Evolutionary conservation across 805 yeast genomes (phyloP).

Genomic region (Nakazawaea peltata): DNA sequence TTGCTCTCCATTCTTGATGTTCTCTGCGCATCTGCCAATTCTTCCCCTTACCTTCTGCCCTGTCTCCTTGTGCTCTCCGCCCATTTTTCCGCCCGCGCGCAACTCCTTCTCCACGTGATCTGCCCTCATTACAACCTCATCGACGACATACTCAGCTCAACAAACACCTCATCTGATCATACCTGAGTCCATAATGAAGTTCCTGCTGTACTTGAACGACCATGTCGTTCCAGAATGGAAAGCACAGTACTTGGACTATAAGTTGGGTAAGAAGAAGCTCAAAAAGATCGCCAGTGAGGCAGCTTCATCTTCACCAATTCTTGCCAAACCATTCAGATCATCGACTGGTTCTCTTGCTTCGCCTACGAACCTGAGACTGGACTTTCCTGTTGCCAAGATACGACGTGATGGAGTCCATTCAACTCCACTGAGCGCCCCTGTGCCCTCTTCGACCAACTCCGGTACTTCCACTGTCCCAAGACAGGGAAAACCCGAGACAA

Average conservation of each 20-base stretch:
- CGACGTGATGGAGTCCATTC: too few relatives aligned
- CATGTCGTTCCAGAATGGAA: conserved; percentile 85
- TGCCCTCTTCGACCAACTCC: too few relatives aligned
- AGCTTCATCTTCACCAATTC: too few relatives aligned
- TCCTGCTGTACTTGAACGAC: conserved; percentile 57
- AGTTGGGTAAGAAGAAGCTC: conserved; percentile 33
- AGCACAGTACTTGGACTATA: conserved; percentile 69
- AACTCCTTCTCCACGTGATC: too few relatives aligned
- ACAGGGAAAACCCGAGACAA: too few relatives aligned
- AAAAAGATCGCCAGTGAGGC: conserved; percentile 15
- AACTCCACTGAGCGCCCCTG: too few relatives aligned
- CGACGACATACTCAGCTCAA: too few relatives aligned
- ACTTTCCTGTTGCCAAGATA: not conserved
- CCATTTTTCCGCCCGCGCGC: not conserved
- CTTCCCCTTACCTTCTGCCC: not conserved
- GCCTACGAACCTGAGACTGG: not conserved
- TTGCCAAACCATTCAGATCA: too few relatives aligned
- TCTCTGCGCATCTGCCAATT: not conserved
- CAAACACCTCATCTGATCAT: too few relatives aligned
- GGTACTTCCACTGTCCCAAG: too few relatives aligned
- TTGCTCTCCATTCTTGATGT: not conserved
- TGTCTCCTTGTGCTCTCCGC: not conserved
- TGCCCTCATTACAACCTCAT: too few relatives aligned
- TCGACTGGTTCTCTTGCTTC: not conserved
- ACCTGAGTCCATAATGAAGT: conserved; percentile 48